These are phyloP conservation scores for Ceratobasidium sp. DNA, from an alignment of 1,284 basidiomycete genomes.

Conservation along the genomic window DNA sequence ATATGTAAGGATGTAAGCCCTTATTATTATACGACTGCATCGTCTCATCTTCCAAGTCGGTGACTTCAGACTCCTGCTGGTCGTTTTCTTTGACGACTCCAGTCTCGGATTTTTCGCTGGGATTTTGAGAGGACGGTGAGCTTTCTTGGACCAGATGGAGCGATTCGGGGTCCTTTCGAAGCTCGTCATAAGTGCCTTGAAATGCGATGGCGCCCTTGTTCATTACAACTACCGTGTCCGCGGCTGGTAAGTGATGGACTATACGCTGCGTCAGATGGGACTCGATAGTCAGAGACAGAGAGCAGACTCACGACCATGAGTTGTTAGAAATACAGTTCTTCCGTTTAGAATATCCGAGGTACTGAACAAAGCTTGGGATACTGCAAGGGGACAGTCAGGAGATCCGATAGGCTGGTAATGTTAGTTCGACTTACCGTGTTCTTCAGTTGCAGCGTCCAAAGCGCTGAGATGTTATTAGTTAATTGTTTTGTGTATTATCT, in stretches of 20 bases:
- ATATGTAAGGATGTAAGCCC: constrained; percentile 11
- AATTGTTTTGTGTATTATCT: neutral
- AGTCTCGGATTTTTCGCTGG: neutral
- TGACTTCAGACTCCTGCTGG: neutral
- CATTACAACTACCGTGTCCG: constrained; percentile 4
- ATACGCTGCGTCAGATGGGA: neutral
- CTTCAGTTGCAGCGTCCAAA: constrained; percentile 13
- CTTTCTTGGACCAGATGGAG: constrained; percentile 1
- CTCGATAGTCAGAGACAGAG: neutral
- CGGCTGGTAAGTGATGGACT: constrained; percentile 13
- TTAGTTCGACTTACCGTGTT: neutral
- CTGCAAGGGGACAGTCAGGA: neutral
- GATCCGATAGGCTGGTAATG: no score
- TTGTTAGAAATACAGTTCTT: constrained; percentile 5
- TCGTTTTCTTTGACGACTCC: neutral
- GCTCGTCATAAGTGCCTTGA: neutral
- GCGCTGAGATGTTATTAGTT: neutral
- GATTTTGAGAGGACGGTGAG: neutral
- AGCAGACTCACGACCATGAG: constrained; percentile 7
- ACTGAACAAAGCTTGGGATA: neutral
- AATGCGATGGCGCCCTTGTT: neutral
- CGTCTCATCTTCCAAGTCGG: neutral
- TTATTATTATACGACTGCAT: neutral
- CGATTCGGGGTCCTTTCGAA: constrained; percentile 3
- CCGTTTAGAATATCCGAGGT: neutral